Conservation (phyloP, 257 asterid species). For the Solanum sitiens region DNA sequence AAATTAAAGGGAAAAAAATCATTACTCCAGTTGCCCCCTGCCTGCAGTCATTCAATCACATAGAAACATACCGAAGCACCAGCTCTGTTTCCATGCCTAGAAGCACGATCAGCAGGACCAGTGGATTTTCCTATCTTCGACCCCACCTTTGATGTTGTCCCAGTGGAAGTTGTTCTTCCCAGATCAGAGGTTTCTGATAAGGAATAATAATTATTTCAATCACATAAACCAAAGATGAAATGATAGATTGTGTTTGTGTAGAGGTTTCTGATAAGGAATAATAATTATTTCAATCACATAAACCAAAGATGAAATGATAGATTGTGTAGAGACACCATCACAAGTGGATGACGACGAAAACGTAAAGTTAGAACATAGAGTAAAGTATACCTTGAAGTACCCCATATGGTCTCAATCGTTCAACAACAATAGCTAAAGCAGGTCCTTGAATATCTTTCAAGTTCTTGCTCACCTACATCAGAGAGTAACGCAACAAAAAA, state of each 20-base stretch:
- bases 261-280: slow-evolving; percentile 22
- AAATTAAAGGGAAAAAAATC: slow-evolving; percentile 5
- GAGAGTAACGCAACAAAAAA: not conserved
- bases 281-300: not conserved
- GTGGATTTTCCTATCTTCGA: slow-evolving; percentile 56
- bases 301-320: not conserved
- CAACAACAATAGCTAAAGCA: slow-evolving; percentile 86
- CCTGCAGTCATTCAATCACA: slow-evolving; percentile 1
- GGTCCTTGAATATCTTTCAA: slow-evolving; percentile 91
- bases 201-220: slow-evolving; percentile 5
- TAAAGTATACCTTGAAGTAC: slow-evolving; percentile 43
- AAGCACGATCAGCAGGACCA: slow-evolving; percentile 55
- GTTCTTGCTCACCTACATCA: slow-evolving; percentile 70
- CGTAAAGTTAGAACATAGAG: not conserved
- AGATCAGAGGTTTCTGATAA: slow-evolving; percentile 55
- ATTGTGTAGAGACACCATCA: not conserved
- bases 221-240: not conserved
- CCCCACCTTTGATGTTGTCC: slow-evolving; percentile 47
- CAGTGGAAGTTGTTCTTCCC: slow-evolving; percentile 45
- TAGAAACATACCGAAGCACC: slow-evolving; percentile 56
- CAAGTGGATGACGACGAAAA: not conserved
- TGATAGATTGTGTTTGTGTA: not conserved
- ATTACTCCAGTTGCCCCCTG: not conserved
- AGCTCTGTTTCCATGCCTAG: slow-evolving; percentile 69
- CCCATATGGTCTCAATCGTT: slow-evolving; percentile 65